phyloP scores from a whole-genome alignment of 2,329 filamentous ascomycete species.

The Ophiostoma sp. region DNA sequence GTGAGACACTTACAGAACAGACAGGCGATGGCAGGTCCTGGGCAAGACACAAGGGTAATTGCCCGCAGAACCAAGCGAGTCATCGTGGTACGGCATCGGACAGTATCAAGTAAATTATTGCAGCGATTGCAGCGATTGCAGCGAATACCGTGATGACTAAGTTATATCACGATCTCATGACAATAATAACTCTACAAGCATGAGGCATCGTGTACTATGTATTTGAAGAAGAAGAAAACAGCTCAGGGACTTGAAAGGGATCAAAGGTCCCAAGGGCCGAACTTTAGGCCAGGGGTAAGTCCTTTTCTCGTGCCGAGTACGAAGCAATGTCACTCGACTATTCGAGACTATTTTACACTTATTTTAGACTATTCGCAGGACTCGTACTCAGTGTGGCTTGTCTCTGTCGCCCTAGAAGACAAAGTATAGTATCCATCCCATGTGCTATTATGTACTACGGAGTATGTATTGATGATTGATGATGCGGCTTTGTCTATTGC shows the following conservation, averaged over 20 bases:
- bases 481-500: background rate
- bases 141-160: background rate
- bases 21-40: background rate
- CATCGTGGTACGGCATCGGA: background rate
- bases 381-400: background rate
- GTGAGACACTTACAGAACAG: background rate
- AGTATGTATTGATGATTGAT: too few relatives aligned
- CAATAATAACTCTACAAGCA: background rate
- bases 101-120: background rate
- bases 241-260: background rate
- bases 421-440: background rate
- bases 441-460: background rate
- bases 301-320: background rate
- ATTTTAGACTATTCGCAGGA: background rate
- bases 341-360: too few relatives aligned
- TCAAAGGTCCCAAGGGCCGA: background rate
- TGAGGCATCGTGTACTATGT: too few relatives aligned
- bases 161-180: background rate
- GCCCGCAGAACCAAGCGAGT: background rate
- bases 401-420: background rate
- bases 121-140: background rate
- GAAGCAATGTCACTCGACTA: background rate
- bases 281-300: slow-evolving; percentile 10
- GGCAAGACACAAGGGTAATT: background rate
- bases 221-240: too few relatives aligned